Percentiles rank a stretch among this genome's conserved stretches.
These are phyloP conservation scores for Poa annua DNA, from an alignment of 176 grass and related monocot genomes.

Conservation along the genomic window DNA sequence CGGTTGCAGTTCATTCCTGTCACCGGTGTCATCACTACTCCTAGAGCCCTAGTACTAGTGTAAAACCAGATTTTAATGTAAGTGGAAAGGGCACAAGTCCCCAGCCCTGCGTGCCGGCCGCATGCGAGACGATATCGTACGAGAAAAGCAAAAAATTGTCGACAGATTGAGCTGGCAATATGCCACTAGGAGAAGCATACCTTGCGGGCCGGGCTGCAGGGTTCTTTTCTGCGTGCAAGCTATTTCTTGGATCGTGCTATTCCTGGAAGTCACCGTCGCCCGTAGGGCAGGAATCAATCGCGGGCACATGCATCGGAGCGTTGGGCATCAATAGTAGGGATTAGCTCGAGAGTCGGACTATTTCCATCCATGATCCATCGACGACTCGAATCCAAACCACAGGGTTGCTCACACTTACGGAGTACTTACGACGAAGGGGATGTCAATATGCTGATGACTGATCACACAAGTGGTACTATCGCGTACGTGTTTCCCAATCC, in stretches of 20 bases:
- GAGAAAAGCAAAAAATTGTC: not conserved
- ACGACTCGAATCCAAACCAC: too few relatives aligned
- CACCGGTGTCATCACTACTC: too few relatives aligned
- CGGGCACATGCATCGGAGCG: constrained; percentile 7
- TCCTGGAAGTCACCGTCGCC: not conserved
- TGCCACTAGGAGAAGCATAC: not conserved
- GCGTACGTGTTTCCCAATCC: too few relatives aligned
- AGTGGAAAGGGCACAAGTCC: not conserved
- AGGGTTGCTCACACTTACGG: too few relatives aligned
- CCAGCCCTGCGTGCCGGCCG: constrained; percentile 15
- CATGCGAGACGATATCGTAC: not conserved
- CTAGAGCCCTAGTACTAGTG: too few relatives aligned
- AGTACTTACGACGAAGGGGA: too few relatives aligned
- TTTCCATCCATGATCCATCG: too few relatives aligned
- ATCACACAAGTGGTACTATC: too few relatives aligned
- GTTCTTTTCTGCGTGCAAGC: too few relatives aligned
- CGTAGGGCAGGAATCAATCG: constrained; percentile 20
- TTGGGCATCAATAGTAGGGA: too few relatives aligned
- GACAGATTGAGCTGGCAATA: constrained; percentile 1
- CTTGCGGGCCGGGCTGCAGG: not conserved
- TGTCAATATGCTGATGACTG: too few relatives aligned
- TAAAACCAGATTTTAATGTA: not conserved
- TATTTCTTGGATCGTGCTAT: not conserved
- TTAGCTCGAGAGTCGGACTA: too few relatives aligned
- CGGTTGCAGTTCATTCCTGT: not conserved